A percentile compares a stretch with the other conserved stretches of the same genome.
phyloP scores from a whole-genome alignment of 768 basidiomycete genomes.

The Tricholoma saponaceum region DNA sequence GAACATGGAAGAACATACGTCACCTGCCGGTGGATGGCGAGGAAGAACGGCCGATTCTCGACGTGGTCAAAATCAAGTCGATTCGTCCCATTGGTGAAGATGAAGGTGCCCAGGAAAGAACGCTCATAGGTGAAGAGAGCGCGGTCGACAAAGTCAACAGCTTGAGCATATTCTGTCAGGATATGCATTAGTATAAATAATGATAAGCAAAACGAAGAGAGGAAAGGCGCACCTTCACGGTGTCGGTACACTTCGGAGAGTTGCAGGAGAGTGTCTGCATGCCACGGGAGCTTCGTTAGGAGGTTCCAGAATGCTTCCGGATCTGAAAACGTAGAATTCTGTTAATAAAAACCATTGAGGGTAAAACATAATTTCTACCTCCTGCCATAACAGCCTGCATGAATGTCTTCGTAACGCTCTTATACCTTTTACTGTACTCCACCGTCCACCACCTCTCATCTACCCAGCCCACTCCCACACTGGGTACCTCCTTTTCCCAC shows the following conservation, averaged over 20 bases:
- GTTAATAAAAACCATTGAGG: background rate
- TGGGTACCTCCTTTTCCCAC: constrained; percentile 25
- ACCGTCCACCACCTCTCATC: constrained; percentile 89
- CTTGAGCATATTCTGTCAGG: constrained; percentile 67
- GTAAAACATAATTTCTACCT: constrained; percentile 43
- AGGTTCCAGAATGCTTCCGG: constrained; percentile 77
- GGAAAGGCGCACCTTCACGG: constrained; percentile 79
- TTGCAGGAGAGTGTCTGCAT: constrained; percentile 88
- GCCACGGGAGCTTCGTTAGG: constrained; percentile 80
- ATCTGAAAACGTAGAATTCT: constrained; percentile 36
- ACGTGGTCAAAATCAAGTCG: constrained; percentile 87
- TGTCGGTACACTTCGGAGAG: constrained; percentile 82
- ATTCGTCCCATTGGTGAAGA: constrained; percentile 73
- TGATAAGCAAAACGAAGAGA: background rate
- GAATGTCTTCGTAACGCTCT: constrained; percentile 75
- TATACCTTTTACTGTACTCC: constrained; percentile 83
- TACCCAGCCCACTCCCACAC: constrained; percentile 15
- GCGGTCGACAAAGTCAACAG: constrained; percentile 87
- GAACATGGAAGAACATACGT: constrained; percentile 43
- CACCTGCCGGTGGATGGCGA: constrained; percentile 81
- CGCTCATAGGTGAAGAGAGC: constrained; percentile 92
- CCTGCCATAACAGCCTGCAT: constrained; percentile 78
- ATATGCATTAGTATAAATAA: background rate
- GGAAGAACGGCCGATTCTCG: constrained; percentile 91
- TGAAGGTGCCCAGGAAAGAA: constrained; percentile 83